Base-by-base conservation (phyloP, 352 stramenopile species). In the Globisporangium canariense region DNA sequence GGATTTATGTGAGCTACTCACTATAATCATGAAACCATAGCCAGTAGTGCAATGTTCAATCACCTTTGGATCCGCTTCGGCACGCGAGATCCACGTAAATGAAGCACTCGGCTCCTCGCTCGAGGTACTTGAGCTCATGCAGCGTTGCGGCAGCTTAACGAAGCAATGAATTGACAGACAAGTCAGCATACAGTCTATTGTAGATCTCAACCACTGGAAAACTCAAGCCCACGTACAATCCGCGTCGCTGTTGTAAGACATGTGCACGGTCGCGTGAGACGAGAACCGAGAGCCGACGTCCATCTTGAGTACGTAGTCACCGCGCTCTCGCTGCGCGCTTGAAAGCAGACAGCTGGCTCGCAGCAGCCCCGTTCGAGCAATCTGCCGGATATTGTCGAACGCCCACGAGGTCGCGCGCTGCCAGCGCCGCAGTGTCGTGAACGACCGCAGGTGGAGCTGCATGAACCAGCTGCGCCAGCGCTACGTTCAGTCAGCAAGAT, bases 111-210 rank as follows among this genome's bases (percentile, higher is more conserved):
- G 83, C 83, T 0, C 75, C 83, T 14, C 79, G 76, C 47, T 90
- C 77, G 9, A 89, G 70, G 47, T 90, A 92, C 61, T 88, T 88
- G 9, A 92, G 69, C 38, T 90, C 80, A 54, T 92, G 77, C 4
- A 92, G 71, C 3, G 83, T 87, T 4, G 79, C 69, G 2, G 81
- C 79, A 60, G 83, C 81, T 91, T 50, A 8, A 2, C 9, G 38
- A 9, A 28, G 25, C 25, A 28, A 28, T 28, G 25, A 1, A 28
- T 28, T 28, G 25, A 28, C 25, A 28, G 25, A 28, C 25, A 28
- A 28, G 25, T 28, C 1, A 28, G 25, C 25, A 28, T 28, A 28
- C 25, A 28, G 25, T 28, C 25, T 28, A 28, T 28, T 28, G 25
- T 28, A 28, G 25, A 28, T 28, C 25, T 28, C 25, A 28, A 28